Base-by-base conservation (phyloP, 371 early-diverging fungal species). In the Nematocida ironsii region DNA sequence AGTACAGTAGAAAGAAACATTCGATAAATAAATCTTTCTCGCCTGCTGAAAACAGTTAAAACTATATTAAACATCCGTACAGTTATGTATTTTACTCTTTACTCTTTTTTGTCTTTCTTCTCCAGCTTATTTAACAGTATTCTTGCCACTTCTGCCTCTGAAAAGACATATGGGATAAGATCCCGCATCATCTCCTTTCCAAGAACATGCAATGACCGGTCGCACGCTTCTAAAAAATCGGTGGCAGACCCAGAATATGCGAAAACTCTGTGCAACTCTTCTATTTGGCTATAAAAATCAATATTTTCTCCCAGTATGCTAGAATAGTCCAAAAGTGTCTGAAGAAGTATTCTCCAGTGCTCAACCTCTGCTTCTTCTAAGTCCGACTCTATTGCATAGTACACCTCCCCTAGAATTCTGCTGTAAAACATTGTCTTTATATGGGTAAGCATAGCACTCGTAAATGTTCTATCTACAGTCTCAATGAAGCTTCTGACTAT, bases 31-130 rank as follows among this genome's bases (percentile, higher is more conserved):
- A 20, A 13, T 54, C 16, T 20, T 54, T 20, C 54, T 1, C 13
- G n/a, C 20, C 16, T 13, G 16, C 54, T 54, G 54, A 54, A 54
- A 54, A 20, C 20, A 20, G 16, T 20, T 20, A 20, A 54, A 16
- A 13, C 20, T 54, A 16, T 20, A 54, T 54, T 54, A 20, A 13
- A 54, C 54, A 54, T 2, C 13, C 16, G 1, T 2, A 54, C 54
- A 54, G 3, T 13, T 2, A 3, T 20, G 54, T 20, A 54, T 54
- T 54, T 13, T 20, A 54, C n/a, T 70, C 18, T 11, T 33, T 50
- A 73, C 25, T 60, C 73, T 39, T 52, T 60, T 39, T 73, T 73
- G n/a, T 73, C 62, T 18, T 47, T 16, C 50, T 73, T 73, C 50
- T 73, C 47, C 5, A 73, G 27, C 18, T 73, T 23, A 25, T 39